Percentiles rank a stretch among this genome's conserved stretches.
Evolutionary conservation across 345 rosid genomes (phyloP).

Genomic region (Capsella bursapastoris): DNA sequence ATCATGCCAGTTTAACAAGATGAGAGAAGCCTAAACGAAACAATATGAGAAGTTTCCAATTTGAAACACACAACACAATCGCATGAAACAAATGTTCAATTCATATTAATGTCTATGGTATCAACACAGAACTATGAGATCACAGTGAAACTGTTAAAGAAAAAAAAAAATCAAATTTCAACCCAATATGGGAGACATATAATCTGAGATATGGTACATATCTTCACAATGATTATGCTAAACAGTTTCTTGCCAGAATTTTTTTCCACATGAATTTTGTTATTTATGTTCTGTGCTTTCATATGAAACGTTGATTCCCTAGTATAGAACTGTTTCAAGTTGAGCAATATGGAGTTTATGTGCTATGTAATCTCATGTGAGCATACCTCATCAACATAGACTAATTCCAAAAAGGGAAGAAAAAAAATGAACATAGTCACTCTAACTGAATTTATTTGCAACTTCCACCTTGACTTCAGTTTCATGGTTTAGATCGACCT

Average conservation of each 20-base stretch:
- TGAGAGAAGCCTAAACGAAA: not conserved
- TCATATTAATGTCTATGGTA: conserved; percentile 4
- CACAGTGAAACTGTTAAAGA: not conserved
- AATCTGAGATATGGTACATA: not conserved
- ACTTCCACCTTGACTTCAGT: not conserved
- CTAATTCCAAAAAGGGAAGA: not conserved
- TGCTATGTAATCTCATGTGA: not conserved
- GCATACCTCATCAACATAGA: not conserved
- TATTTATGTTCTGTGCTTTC: not conserved
- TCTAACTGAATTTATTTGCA: not conserved
- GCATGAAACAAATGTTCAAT: not conserved
- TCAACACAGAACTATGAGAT: not conserved
- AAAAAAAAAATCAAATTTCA: not conserved
- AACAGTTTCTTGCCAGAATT: not conserved
- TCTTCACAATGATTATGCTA: not conserved
- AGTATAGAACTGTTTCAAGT: not conserved
- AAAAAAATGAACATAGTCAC: not conserved
- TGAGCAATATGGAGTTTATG: not conserved
- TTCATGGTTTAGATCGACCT: too few species aligned
- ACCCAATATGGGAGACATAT: not conserved
- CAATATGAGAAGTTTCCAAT: not conserved
- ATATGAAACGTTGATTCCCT: not conserved
- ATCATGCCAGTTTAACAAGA: conserved; percentile 2
- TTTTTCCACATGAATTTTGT: too few species aligned
- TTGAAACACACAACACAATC: not conserved